phyloP scores from a whole-genome alignment of 768 basidiomycete genomes.

The Artomyces pyxidatus region DNA sequence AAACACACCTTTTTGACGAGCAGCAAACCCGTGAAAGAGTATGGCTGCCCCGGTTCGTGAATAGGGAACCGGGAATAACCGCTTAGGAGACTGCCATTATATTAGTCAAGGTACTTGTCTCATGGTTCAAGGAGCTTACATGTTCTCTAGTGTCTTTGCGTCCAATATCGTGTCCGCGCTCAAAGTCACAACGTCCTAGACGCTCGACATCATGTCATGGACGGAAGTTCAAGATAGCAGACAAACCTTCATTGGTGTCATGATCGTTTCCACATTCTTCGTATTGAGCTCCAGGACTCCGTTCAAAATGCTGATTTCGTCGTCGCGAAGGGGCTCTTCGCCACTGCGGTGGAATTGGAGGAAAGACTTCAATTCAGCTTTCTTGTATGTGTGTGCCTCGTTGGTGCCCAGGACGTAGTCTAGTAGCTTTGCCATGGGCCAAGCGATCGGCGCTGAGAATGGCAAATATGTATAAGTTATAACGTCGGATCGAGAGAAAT shows the following conservation, averaged over 20 bases:
- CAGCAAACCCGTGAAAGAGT: conserved; percentile 72
- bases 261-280: conserved; percentile 51
- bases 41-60: conserved; percentile 58
- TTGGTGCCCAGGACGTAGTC: conserved; percentile 73
- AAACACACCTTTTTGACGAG: conserved; percentile 84
- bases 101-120: not conserved
- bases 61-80: conserved; percentile 93
- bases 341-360: conserved; percentile 69
- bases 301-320: conserved; percentile 75
- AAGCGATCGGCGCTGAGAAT: conserved; percentile 42
- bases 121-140: conserved; percentile 36
- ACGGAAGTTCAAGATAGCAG: not conserved
- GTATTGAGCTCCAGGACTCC: conserved; percentile 72
- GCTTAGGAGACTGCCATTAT: conserved; percentile 45
- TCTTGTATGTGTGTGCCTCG: conserved; percentile 72
- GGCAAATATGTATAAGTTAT: not conserved
- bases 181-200: conserved; percentile 75
- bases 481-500: not conserved
- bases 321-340: conserved; percentile 70
- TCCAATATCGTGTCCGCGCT: conserved; percentile 73
- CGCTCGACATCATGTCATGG: not conserved
- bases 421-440: conserved; percentile 59
- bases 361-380: conserved; percentile 59
- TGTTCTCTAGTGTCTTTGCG: conserved; percentile 65
- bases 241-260: conserved; percentile 47